A percentile compares a stretch with the other conserved stretches of the same genome.
Conservation (phyloP, 192 early-diverging fungal genomes). For the Helicostylum pulchrum region DNA sequence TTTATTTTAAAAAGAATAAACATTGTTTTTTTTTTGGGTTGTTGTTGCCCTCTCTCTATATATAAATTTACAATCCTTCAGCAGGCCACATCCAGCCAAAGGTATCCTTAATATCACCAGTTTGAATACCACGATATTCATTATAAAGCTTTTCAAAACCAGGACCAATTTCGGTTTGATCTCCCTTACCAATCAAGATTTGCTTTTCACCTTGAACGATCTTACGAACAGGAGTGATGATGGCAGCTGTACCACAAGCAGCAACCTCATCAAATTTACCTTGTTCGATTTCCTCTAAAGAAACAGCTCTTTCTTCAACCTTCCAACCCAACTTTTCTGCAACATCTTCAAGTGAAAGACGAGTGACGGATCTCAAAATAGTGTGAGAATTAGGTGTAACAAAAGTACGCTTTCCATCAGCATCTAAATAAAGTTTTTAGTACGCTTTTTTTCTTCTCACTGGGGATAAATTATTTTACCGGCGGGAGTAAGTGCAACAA, state of each 20-base stretch:
- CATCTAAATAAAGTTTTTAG: slow-evolving; percentile 5
- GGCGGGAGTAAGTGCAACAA: slow-evolving; percentile 58
- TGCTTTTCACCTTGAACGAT: slow-evolving; percentile 56
- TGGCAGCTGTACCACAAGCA: slow-evolving; percentile 73
- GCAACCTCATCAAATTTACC: slow-evolving; percentile 65
- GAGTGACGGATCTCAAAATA: slow-evolving; percentile 68
- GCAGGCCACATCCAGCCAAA: slow-evolving; percentile 74
- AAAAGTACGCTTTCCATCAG: slow-evolving; percentile 47
- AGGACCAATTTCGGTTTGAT: slow-evolving; percentile 45
- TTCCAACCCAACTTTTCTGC: slow-evolving; percentile 62
- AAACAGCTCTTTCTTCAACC: slow-evolving; percentile 52
- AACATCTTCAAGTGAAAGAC: slow-evolving; percentile 57
- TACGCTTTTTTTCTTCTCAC: not conserved
- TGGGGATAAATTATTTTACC: slow-evolving; percentile 35
- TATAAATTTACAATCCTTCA: slow-evolving; percentile 46
- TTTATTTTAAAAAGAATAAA: not conserved
- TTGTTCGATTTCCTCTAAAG: slow-evolving; percentile 52
- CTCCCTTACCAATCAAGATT: slow-evolving; percentile 39
- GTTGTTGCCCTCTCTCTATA: not conserved
- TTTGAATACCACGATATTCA: slow-evolving; percentile 63
- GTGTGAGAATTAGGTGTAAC: slow-evolving; percentile 63
- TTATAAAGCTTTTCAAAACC: slow-evolving; percentile 57
- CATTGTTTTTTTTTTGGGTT: not conserved
- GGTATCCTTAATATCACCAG: slow-evolving; percentile 55
- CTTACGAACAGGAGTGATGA: slow-evolving; percentile 67